Percentiles rank a stretch among this genome's conserved stretches.
phyloP scores from a whole-genome alignment of 352 stramenopile genomes.

The Phytophthora rubi region DNA sequence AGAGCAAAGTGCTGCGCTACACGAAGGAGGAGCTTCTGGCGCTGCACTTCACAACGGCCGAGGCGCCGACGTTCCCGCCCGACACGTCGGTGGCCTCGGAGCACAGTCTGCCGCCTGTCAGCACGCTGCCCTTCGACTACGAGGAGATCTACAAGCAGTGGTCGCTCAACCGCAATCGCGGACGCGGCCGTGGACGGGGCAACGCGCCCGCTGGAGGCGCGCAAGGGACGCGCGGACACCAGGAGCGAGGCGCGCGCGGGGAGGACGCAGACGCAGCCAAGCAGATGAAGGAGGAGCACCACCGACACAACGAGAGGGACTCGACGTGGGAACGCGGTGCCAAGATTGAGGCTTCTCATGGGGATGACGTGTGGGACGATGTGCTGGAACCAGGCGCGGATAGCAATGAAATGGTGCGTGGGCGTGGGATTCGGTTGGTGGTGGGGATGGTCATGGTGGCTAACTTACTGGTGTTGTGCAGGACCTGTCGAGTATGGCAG shows the following conservation, averaged over 20 bases:
- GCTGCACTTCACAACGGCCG: constrained; percentile 64
- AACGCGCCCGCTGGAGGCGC: constrained; percentile 34
- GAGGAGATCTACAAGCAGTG: constrained; percentile 91
- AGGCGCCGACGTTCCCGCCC: constrained; percentile 57
- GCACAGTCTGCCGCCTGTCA: constrained; percentile 70
- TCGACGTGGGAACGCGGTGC: constrained; percentile 67
- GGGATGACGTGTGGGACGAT: constrained; percentile 83
- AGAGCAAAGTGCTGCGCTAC: constrained; percentile 88
- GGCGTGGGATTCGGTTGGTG: not conserved
- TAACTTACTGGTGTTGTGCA: constrained; percentile 27
- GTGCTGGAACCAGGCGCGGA: constrained; percentile 55
- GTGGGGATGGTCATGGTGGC: not conserved
- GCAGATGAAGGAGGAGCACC: constrained; percentile 33
- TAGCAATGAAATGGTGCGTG: constrained; percentile 68
- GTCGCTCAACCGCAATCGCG: constrained; percentile 81
- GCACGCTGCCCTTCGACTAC: constrained; percentile 84
- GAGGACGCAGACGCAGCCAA: constrained; percentile 59
- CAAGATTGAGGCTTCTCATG: constrained; percentile 39
- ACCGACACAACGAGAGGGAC: constrained; percentile 51
- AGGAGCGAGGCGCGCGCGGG: constrained; percentile 59
- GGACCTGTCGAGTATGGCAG: constrained; percentile 83
- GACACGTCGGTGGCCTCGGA: constrained; percentile 76
- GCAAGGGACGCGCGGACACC: constrained; percentile 26
- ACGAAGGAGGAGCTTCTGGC: constrained; percentile 80
- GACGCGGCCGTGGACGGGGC: constrained; percentile 72